Conservation (phyloP, 441 rosid species). For the Macaranga tanarius region DNA sequence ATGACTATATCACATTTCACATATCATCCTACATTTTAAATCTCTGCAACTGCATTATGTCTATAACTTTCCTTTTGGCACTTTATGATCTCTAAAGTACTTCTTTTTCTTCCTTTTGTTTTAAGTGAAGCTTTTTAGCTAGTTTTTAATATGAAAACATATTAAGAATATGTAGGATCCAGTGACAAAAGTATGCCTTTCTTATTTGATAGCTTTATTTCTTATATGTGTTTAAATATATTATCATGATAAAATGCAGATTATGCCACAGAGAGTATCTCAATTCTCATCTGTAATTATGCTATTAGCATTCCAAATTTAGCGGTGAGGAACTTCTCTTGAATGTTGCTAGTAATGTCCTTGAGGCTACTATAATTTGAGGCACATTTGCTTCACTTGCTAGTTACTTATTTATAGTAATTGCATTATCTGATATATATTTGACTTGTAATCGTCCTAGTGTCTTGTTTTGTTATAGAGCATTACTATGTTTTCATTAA, state of each 20-base stretch:
- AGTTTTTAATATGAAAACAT: background rate
- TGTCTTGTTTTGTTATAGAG: background rate
- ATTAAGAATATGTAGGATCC: background rate
- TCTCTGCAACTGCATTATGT: background rate
- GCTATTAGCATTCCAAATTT: conserved; percentile 56
- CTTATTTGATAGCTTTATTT: conserved; percentile 17
- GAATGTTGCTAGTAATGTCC: conserved; percentile 42
- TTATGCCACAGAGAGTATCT: conserved; percentile 39
- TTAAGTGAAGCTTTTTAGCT: background rate
- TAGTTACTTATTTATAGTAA: conserved; percentile 24
- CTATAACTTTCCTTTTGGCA: background rate
- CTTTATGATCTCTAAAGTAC: background rate
- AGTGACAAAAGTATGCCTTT: conserved; percentile 10
- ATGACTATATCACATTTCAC: background rate
- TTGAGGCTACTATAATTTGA: conserved; percentile 30
- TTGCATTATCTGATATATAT: conserved; percentile 1
- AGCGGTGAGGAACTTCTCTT: conserved; percentile 76
- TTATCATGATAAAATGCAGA: conserved; percentile 44
- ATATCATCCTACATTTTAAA: background rate
- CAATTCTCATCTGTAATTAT: conserved; percentile 59
- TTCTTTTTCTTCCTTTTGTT: background rate
- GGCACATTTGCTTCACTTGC: conserved; percentile 26
- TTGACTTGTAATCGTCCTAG: background rate
- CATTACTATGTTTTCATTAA: conserved; percentile 1
- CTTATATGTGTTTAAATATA: conserved; percentile 21